Percentiles rank a stretch among this genome's conserved stretches.
These are phyloP conservation scores for Lepidium sativum DNA, from an alignment of 345 rosid genomes.

Conservation along the genomic window DNA sequence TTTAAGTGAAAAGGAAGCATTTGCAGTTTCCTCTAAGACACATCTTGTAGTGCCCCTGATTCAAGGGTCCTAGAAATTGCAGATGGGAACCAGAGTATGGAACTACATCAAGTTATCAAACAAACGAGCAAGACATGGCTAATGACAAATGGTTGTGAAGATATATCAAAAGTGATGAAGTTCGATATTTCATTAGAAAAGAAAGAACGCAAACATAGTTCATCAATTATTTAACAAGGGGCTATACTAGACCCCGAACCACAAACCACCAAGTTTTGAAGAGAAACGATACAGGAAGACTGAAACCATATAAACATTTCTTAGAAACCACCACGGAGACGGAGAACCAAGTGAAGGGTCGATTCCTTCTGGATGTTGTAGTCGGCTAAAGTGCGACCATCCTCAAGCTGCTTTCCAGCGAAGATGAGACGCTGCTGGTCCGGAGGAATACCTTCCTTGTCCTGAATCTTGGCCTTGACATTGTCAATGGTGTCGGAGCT, in stretches of 20 bases:
- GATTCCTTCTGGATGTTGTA: conserved; percentile 17
- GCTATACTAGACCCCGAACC: not conserved
- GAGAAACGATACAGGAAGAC: not conserved
- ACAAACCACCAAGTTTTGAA: not conserved
- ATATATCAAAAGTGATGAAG: not conserved
- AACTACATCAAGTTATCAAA: no score
- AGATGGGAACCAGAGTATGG: no score
- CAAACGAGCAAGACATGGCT: not conserved
- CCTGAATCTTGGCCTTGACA: conserved; percentile 8
- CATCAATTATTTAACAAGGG: conserved; percentile 1
- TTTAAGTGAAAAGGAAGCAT: no score
- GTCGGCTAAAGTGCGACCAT: conserved; percentile 5
- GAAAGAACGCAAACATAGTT: not conserved
- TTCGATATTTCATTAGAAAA: not conserved
- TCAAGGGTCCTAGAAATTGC: no score
- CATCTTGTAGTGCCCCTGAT: no score
- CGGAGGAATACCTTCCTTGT: conserved; percentile 8
- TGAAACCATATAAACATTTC: not conserved
- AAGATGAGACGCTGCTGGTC: conserved; percentile 22
- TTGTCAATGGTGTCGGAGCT: conserved; percentile 9
- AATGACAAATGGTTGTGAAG: not conserved
- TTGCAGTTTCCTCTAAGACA: no score
- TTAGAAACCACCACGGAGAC: conserved; percentile 26
- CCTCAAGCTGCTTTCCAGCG: conserved; percentile 17
- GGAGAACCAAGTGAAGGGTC: conserved; percentile 15